Base-by-base conservation (phyloP, 1,284 basidiomycete genomes). In the Microbotryum saponariae region DNA sequence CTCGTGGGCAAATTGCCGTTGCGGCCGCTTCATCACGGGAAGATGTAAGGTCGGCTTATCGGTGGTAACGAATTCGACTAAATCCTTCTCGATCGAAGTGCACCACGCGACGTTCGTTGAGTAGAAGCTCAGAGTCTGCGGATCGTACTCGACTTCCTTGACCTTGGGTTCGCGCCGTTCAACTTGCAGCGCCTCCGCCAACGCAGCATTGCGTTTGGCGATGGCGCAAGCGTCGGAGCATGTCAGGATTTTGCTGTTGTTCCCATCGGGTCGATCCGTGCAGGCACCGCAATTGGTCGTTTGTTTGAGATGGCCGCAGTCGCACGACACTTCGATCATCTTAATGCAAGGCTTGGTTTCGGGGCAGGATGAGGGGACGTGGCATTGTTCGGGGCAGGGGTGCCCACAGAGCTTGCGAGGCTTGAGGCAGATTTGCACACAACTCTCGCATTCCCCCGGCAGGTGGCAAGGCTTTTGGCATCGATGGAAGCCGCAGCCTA, bases 141-240 rank as follows among this genome's bases (percentile, higher is more conserved):
- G 56, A 25, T 62, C 57, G 53, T 64, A 63, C 29, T 59, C 59
- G 48, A 66, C 67, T 55, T 68, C 64, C 25, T 57, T 53, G n/a
- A 54, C 45, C 58, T 64, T 66, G 27, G 54, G 44, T 46, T 66
- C 64, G 49, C 57, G 62, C 59, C 83, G 72, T 65, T 74, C 76
- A 71, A 96, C 91, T 0, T 90, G 90, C 7, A 97, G 76, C 0
- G 91, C 92, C 51, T 91, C 89, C 2, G 92, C 91, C 9, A 97
- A 77, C 37, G 84, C 78, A 0, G 86, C 87, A 70, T 93, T 94
- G 10, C 92, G 82, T 74, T 91, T 88, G 52, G 86, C 87, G 37
- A 89, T 79, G 25, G 78, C 78, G 70, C 91, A 94, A 2, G 65
- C 59, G 27, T 82, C 84, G 44, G 83, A 84, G 71, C 91, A 96